Evolutionary conservation across 2,329 filamentous ascomycete genomes (phyloP).

Genomic region (Penicillium sclerotigenum): DNA sequence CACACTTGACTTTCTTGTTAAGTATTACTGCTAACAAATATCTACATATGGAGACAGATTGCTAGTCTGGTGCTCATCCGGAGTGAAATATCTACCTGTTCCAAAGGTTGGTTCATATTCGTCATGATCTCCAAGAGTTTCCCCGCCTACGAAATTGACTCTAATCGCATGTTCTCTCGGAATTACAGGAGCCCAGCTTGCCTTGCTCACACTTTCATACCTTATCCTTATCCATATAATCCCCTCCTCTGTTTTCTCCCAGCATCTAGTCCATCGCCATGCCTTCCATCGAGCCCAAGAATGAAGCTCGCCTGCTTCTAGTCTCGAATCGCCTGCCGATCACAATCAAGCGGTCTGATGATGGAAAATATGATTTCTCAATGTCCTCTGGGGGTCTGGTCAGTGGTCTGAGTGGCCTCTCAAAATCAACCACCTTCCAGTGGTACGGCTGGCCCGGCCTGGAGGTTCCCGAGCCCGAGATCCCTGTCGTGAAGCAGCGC

Average conservation of each 20-base stretch:
- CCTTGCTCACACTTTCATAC: too few species aligned
- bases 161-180: neutral
- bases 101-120: neutral
- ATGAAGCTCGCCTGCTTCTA: slow-evolving; percentile 63
- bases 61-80: neutral
- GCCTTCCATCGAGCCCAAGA: slow-evolving; percentile 33
- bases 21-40: neutral
- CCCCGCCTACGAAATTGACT: slow-evolving; percentile 3
- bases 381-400: slow-evolving; percentile 97
- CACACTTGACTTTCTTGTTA: neutral
- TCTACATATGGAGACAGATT: slow-evolving; percentile 2
- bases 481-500: slow-evolving; percentile 68
- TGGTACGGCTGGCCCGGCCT: slow-evolving; percentile 99
- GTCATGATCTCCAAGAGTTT: slow-evolving; percentile 6
- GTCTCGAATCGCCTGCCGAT: slow-evolving; percentile 94
- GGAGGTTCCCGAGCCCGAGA: slow-evolving; percentile 82
- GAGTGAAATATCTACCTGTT: slow-evolving; percentile 1
- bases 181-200: neutral
- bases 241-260: neutral
- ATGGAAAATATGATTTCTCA: slow-evolving; percentile 87
- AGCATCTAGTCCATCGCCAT: slow-evolving; percentile 22
- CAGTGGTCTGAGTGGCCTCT: slow-evolving; percentile 84
- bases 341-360: slow-evolving; percentile 89
- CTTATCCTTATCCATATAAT: neutral
- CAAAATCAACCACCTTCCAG: slow-evolving; percentile 90